These are phyloP conservation scores for Candida sp. DNA, from an alignment of 1,139 yeast genomes.

Conservation along the genomic window DNA sequence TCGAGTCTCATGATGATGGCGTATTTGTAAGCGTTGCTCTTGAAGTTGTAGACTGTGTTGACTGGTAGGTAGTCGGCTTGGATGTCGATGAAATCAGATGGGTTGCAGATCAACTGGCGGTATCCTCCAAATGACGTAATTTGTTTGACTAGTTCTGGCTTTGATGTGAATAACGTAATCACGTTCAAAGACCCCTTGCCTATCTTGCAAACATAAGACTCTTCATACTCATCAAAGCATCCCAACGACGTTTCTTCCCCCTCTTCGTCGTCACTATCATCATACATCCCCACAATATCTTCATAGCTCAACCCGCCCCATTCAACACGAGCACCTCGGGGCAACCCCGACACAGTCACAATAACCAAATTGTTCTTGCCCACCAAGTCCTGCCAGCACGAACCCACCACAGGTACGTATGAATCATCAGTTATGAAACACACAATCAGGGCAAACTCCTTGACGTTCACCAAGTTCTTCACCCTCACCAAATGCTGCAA, in stretches of 20 bases:
- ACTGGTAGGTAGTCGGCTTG: slow-evolving; percentile 32
- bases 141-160: slow-evolving; percentile 13
- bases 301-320: slow-evolving; percentile 72
- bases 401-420: slow-evolving; percentile 28
- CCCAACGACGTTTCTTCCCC: slow-evolving; percentile 1
- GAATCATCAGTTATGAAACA: slow-evolving; percentile 53
- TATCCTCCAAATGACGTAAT: slow-evolving; percentile 1
- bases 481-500: slow-evolving; percentile 79
- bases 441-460: slow-evolving; percentile 46
- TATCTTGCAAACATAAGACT: slow-evolving; percentile 10
- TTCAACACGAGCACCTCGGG: slow-evolving; percentile 74
- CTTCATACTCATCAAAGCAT: slow-evolving; percentile 12
- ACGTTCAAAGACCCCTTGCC: slow-evolving; percentile 15
- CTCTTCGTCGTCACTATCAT: slow-evolving; percentile 33
- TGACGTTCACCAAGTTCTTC: slow-evolving; percentile 54
- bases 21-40: slow-evolving; percentile 23
- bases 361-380: slow-evolving; percentile 46
- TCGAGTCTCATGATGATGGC: slow-evolving; percentile 25
- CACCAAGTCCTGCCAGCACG: slow-evolving; percentile 14
- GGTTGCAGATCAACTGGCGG: slow-evolving; percentile 14
- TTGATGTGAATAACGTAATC: slow-evolving; percentile 22
- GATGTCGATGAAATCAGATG: slow-evolving; percentile 1
- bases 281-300: slow-evolving; percentile 36
- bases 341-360: slow-evolving; percentile 65
- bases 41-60: slow-evolving; percentile 20